Percentiles rank a stretch among this genome's conserved stretches.
These are phyloP conservation scores for Anisogramma anomala DNA, from an alignment of 2,329 filamentous ascomycete species.

Conservation along the genomic window DNA sequence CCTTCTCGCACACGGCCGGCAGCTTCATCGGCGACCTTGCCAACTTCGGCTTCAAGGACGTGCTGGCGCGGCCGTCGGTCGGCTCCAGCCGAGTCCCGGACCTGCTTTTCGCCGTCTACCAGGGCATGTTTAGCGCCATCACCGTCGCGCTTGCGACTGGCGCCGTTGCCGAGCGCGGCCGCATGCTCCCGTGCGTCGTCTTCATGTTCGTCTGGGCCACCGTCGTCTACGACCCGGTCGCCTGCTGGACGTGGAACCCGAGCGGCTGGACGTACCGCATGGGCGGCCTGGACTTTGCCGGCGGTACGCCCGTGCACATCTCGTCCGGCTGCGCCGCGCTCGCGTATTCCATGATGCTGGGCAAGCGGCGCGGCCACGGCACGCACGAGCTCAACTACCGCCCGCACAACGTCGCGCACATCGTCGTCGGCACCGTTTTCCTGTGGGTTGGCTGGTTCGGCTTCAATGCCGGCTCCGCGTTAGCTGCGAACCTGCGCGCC, in stretches of 20 bases:
- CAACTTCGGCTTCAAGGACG: constrained; percentile 56
- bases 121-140: constrained; percentile 80
- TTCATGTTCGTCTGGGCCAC: constrained; percentile 94
- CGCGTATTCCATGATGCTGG: constrained; percentile 84
- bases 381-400: constrained; percentile 85
- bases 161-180: constrained; percentile 74
- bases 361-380: constrained; percentile 72
- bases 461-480: constrained; percentile 79
- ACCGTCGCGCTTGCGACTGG: constrained; percentile 77
- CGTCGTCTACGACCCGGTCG: constrained; percentile 81
- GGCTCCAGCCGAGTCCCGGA: constrained; percentile 66
- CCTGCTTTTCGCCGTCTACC: constrained; percentile 73
- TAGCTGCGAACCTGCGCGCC: constrained; percentile 70
- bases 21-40: constrained; percentile 52
- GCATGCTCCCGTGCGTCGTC: constrained; percentile 77
- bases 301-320: constrained; percentile 84
- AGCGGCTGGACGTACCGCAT: constrained; percentile 68
- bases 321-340: constrained; percentile 71
- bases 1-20: constrained; percentile 47
- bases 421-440: constrained; percentile 86
- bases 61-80: constrained; percentile 64
- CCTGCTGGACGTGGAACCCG: constrained; percentile 91
- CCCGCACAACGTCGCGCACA: constrained; percentile 85
- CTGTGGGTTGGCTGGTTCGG: constrained; percentile 95
- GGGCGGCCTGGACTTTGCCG: constrained; percentile 79